These are phyloP conservation scores for Escallonia herrerae DNA, from an alignment of 129 eudicot species.

Conservation along the genomic window DNA sequence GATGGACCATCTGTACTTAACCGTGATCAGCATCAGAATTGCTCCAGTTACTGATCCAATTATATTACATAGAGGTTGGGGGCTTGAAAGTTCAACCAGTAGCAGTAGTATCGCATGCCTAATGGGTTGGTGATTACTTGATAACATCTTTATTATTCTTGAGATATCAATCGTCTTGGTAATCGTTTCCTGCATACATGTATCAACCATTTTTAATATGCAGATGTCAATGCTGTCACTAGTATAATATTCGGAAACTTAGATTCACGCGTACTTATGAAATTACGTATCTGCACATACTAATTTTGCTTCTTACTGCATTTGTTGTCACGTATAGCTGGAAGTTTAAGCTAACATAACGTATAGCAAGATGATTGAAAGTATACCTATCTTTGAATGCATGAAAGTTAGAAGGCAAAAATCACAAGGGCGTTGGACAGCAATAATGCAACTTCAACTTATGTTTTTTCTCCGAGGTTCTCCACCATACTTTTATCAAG, in stretches of 20 bases:
- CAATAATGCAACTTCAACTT: too few species aligned
- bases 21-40: slow-evolving; percentile 45
- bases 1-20: slow-evolving; percentile 36
- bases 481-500: too few species aligned
- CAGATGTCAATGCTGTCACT: background rate
- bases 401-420: too few species aligned
- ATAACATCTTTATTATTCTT: slow-evolving; percentile 34
- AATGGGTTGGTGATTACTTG: slow-evolving; percentile 40
- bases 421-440: too few species aligned
- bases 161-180: slow-evolving; percentile 34
- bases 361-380: too few species aligned
- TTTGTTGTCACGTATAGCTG: too few species aligned
- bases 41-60: slow-evolving; percentile 48
- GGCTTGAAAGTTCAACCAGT: slow-evolving; percentile 49
- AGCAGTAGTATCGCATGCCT: slow-evolving; percentile 48
- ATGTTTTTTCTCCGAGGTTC: too few species aligned
- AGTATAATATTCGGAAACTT: background rate
- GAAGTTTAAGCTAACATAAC: too few species aligned
- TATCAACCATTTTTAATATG: background rate
- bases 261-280: background rate
- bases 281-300: background rate
- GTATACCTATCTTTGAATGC: too few species aligned
- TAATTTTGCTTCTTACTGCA: too few species aligned
- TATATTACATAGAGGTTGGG: slow-evolving; percentile 26
- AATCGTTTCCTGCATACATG: slow-evolving; percentile 43